Conservation (phyloP, 2,329 filamentous ascomycete species). For the Verticillium zaregamsianum region DNA sequence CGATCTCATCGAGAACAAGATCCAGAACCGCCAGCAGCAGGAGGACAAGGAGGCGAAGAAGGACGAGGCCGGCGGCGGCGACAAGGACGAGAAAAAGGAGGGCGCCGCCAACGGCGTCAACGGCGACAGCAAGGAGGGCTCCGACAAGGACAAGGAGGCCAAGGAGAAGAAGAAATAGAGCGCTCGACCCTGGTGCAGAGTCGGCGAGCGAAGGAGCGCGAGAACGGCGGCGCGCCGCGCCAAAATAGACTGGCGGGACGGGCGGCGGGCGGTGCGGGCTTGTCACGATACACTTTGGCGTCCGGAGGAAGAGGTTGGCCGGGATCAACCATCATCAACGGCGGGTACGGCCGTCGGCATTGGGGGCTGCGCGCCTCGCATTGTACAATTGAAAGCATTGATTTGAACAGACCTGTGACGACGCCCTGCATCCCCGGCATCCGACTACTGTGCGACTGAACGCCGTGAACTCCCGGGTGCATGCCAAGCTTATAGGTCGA, state of each 20-base stretch:
- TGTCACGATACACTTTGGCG: not conserved
- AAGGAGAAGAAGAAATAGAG: constrained; percentile 49
- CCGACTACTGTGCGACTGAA: not conserved
- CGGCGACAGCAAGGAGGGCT: constrained; percentile 43
- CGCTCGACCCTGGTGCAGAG: constrained; percentile 2
- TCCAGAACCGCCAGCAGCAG: constrained; percentile 95
- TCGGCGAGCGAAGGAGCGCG: not conserved
- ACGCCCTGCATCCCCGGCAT: not conserved
- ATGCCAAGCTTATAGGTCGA: constrained; percentile 10
- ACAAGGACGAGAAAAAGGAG: constrained; percentile 57
- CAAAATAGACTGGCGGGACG: not conserved
- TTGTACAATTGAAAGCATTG: constrained; percentile 1
- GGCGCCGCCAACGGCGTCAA: constrained; percentile 31
- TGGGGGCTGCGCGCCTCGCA: not conserved
- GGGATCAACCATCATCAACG: not conserved
- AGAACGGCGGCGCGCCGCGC: not conserved
- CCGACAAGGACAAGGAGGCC: constrained; percentile 41
- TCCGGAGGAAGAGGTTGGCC: not conserved
- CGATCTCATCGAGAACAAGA: constrained; percentile 99
- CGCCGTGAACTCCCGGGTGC: not conserved
- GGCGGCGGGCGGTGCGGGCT: not conserved
- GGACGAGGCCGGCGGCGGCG: constrained; percentile 51
- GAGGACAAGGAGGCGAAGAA: constrained; percentile 92
- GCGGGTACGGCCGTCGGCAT: not conserved
- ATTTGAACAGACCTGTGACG: not conserved